Conservation (phyloP, 495 filamentous ascomycete species). For the Hyaloscypha variabilis region DNA sequence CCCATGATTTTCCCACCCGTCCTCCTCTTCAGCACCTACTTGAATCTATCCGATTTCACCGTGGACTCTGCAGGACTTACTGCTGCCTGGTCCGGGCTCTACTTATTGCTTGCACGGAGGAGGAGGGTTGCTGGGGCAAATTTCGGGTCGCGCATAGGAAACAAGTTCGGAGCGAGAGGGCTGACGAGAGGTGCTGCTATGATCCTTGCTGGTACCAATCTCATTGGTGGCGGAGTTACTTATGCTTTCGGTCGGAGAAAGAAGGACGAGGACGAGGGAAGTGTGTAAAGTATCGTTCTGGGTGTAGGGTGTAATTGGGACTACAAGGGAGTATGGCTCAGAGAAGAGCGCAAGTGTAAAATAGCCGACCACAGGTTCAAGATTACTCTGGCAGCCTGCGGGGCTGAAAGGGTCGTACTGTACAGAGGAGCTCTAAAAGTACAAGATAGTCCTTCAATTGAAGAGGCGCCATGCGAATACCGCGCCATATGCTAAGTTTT, state of each 20-base stretch:
- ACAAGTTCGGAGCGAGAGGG: slow-evolving; percentile 69
- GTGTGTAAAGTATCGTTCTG: background rate
- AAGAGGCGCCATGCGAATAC: too few species aligned
- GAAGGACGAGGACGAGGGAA: slow-evolving; percentile 41
- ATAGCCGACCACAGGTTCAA: background rate
- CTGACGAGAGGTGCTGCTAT: slow-evolving; percentile 71
- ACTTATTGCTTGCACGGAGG: slow-evolving; percentile 74
- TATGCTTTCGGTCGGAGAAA: slow-evolving; percentile 67
- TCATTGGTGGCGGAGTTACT: slow-evolving; percentile 68
- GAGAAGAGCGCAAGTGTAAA: slow-evolving; percentile 27
- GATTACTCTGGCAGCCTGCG: background rate
- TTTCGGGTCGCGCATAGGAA: slow-evolving; percentile 41
- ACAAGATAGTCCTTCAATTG: too few species aligned
- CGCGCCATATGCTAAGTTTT: too few species aligned
- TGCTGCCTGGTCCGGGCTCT: slow-evolving; percentile 85
- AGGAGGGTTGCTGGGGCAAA: slow-evolving; percentile 36
- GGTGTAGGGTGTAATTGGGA: background rate
- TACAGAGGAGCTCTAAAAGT: too few species aligned
- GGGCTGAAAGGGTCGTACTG: background rate
- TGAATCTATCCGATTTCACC: slow-evolving; percentile 76
- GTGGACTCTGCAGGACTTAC: slow-evolving; percentile 82
- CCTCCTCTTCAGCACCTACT: slow-evolving; percentile 84
- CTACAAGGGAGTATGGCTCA: slow-evolving; percentile 18
- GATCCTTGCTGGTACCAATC: slow-evolving; percentile 69
- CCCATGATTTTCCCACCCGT: slow-evolving; percentile 83